Conservation (phyloP, 495 filamentous ascomycete species). For the Lophium mytilinum region DNA sequence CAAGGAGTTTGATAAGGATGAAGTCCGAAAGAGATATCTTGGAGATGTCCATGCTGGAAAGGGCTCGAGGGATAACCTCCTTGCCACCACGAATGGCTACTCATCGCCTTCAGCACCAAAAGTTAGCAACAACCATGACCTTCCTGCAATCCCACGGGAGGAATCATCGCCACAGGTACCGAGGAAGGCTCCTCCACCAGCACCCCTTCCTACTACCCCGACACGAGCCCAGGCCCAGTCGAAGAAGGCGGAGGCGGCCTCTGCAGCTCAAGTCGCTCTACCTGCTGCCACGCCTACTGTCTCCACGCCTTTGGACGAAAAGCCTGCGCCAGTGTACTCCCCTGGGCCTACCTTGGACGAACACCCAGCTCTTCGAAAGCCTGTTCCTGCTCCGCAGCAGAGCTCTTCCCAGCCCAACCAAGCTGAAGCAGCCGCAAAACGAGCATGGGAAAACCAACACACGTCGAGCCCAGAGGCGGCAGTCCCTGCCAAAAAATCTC, state of each 20-base stretch:
- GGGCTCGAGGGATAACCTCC: conserved; percentile 32
- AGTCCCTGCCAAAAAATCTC: conserved; percentile 13
- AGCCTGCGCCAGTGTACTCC: conserved; percentile 13
- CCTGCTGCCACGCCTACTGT: background rate
- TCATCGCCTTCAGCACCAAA: conserved; percentile 4
- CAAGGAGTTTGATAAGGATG: conserved; percentile 72
- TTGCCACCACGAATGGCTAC: conserved; percentile 15
- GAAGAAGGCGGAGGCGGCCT: conserved; percentile 14
- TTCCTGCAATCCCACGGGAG: conserved; percentile 23
- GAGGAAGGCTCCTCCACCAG: conserved; percentile 11
- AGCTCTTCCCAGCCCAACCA: background rate
- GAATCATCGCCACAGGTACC: conserved; percentile 1
- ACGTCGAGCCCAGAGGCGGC: background rate
- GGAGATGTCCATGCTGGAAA: conserved; percentile 61
- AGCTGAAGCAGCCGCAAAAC: background rate
- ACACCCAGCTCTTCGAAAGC: conserved; percentile 32
- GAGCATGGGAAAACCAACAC: background rate
- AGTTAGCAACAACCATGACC: conserved; percentile 22
- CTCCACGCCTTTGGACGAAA: conserved; percentile 16
- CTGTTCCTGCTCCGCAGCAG: conserved; percentile 11
- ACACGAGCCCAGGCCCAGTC: background rate
- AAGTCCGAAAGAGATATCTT: conserved; percentile 73
- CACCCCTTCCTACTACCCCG: conserved; percentile 14
- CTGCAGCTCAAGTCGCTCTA: conserved; percentile 10
- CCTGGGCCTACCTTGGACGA: conserved; percentile 16